A percentile compares a stretch with the other conserved stretches of the same genome.
These are phyloP conservation scores for Lycium ferocissimum DNA, from an alignment of 257 asterid genomes.

Conservation along the genomic window DNA sequence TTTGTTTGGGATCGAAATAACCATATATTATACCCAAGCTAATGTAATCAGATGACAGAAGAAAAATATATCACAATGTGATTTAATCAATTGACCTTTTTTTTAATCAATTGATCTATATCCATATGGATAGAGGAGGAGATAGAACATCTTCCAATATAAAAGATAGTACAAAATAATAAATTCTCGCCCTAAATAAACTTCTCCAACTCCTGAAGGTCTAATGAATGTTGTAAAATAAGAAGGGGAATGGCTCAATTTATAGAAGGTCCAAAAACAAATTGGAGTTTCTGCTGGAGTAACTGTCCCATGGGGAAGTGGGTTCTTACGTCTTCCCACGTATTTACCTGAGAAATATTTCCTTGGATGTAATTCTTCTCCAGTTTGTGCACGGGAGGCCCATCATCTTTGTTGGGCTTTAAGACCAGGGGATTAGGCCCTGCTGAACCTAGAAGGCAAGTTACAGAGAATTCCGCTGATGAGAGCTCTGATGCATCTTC, in stretches of 20 bases:
- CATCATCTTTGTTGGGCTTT: conserved; percentile 86
- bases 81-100: too few species aligned
- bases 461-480: conserved; percentile 47
- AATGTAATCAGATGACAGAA: not conserved
- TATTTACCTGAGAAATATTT: conserved; percentile 85
- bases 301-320: conserved; percentile 84
- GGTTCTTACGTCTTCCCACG: conserved; percentile 60
- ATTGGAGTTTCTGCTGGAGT: conserved; percentile 76
- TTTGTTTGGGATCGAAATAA: not conserved
- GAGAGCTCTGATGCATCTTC: conserved; percentile 54
- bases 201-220: too few species aligned
- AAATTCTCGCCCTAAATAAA: too few species aligned
- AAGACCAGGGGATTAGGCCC: conserved; percentile 93
- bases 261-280: too few species aligned
- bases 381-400: conserved; percentile 85
- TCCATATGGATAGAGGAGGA: too few species aligned
- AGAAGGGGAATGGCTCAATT: too few species aligned
- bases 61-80: too few species aligned
- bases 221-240: too few species aligned
- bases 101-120: too few species aligned
- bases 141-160: too few species aligned
- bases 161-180: too few species aligned
- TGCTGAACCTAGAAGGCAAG: conserved; percentile 75
- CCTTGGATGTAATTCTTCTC: conserved; percentile 87
- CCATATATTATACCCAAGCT: not conserved